These are phyloP conservation scores for Gilbertella persicaria DNA, from an alignment of 371 early-diverging fungal species.

Conservation along the genomic window DNA sequence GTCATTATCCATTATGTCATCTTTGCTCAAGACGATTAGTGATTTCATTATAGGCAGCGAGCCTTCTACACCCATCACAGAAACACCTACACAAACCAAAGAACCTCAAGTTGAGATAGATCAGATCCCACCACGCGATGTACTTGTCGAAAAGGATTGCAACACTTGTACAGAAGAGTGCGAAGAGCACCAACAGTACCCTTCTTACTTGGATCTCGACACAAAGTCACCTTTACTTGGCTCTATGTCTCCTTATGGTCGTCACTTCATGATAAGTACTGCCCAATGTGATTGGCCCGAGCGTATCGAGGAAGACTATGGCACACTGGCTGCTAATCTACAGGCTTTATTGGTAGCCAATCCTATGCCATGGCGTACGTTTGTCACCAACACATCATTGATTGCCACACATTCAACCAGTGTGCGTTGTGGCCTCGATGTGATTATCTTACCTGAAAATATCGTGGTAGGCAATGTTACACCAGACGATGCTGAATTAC, in stretches of 20 bases:
- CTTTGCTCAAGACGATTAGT: slow-evolving; percentile 3
- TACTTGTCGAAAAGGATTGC: slow-evolving; percentile 38
- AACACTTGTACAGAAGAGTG: slow-evolving; percentile 48
- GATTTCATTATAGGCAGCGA: not conserved
- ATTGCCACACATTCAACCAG: slow-evolving; percentile 27
- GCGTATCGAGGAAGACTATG: slow-evolving; percentile 59
- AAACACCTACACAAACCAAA: not conserved
- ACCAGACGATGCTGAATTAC: slow-evolving; percentile 42
- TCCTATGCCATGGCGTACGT: slow-evolving; percentile 34
- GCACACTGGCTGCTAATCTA: slow-evolving; percentile 48
- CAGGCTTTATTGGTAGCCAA: slow-evolving; percentile 19
- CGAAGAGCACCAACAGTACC: slow-evolving; percentile 63
- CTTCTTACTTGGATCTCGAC: slow-evolving; percentile 70
- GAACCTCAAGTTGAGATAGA: slow-evolving; percentile 16
- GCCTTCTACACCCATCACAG: not conserved
- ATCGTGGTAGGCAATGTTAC: slow-evolving; percentile 59
- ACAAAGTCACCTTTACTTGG: slow-evolving; percentile 48
- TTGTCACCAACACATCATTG: slow-evolving; percentile 57
- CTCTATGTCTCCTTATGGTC: slow-evolving; percentile 73
- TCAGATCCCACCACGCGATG: slow-evolving; percentile 39
- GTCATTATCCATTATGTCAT: slow-evolving; percentile 14
- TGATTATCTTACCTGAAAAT: slow-evolving; percentile 58
- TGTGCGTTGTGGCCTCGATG: slow-evolving; percentile 31
- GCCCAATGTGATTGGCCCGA: slow-evolving; percentile 67
- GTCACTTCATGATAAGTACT: slow-evolving; percentile 69